phyloP scores from a whole-genome alignment of 2,329 filamentous ascomycete species.

The Capronia coronata region DNA sequence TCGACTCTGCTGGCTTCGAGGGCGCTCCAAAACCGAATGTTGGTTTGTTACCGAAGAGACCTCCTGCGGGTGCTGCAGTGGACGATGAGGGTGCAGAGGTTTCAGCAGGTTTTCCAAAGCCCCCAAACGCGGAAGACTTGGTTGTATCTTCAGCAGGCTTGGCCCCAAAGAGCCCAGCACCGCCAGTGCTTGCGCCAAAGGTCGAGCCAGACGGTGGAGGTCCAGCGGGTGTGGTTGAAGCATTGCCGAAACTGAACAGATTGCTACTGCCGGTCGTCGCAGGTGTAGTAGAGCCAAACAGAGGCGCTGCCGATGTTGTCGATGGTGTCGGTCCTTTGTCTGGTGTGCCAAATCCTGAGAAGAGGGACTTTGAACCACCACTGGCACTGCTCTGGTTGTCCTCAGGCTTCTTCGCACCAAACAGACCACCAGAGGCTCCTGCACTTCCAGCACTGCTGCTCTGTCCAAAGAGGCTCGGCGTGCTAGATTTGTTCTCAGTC shows the following conservation, averaged over 20 bases:
- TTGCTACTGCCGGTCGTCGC: conserved; percentile 35
- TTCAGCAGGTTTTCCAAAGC: conserved; percentile 31
- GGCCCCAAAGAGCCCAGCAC: conserved; percentile 38
- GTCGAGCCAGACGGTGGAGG: conserved; percentile 37
- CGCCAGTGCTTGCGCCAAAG: conserved; percentile 31
- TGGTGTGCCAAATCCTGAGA: conserved; percentile 20
- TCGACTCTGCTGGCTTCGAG: conserved; percentile 19
- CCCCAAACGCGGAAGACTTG: conserved; percentile 21
- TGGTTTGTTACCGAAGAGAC: conserved; percentile 37
- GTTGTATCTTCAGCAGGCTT: conserved; percentile 20
- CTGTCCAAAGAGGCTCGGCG: conserved; percentile 4
- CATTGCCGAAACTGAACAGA: conserved; percentile 35
- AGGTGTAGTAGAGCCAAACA: conserved; percentile 34
- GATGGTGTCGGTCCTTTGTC: conserved; percentile 17
- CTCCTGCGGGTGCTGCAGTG: conserved; percentile 24
- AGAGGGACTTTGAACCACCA: conserved; percentile 11
- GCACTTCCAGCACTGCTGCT: conserved; percentile 2
- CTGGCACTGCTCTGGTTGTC: conserved; percentile 10
- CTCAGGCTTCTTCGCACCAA: conserved; percentile 13
- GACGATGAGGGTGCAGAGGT: conserved; percentile 29
- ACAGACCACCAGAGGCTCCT: conserved; percentile 5
- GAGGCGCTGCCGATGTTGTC: conserved; percentile 32
- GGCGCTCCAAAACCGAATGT: conserved; percentile 10
- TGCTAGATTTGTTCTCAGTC: not conserved
- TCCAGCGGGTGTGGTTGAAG: conserved; percentile 47